Base-by-base conservation (phyloP, 2,329 filamentous ascomycete genomes). In the Trichoderma sp. region DNA sequence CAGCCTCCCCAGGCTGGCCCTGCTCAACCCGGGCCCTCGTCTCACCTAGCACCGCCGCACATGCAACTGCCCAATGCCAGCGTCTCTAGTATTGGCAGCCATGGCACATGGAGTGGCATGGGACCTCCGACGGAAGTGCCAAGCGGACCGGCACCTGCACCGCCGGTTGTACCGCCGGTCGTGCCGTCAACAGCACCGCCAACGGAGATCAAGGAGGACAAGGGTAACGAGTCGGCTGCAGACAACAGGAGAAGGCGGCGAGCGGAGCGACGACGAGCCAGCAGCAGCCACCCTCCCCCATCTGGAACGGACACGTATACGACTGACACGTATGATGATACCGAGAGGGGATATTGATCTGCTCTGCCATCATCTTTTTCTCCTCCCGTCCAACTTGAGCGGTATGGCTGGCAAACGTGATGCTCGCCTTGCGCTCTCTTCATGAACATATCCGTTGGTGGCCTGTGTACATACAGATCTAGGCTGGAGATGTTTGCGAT, bases 161-260 rank as follows among this genome's bases (percentile, higher is more conserved):
- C 22, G 5, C 60, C 34, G 5, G 37, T 17, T 13, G 57, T 27
- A 8, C 37, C 35, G 22, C 35, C 37, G 13, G 27, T 25, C n/a
- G 58, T 27, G 4, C 58, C 39, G 6, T 22, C 34, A 32, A 61
- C n/a, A 10, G 39, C 17, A 7, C 42, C 59, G 12, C 29, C 29
- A n/a, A 52, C 22, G 3, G 50, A 64, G 60, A 27, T 45, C 13
- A 61, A 45, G 57, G 64, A 68, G 7, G 72, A 75, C n/a, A 77
- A 76, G 50, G 77, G 70, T 34, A 72, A 72, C 15, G 76, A 76
- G 29, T 76, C 77, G 19, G 72, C 65, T 2, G 75, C 84, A 5
- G 84, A 89, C 67, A 84, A 85, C 68, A 79, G 87, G 70, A 76
- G 85, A 71, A 79, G 87, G 74, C 82, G 87, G 72, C 80, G 87